These are phyloP conservation scores for Chaetomiaceae sp. DNA, from an alignment of 2,329 filamentous ascomycete genomes.

Conservation along the genomic window DNA sequence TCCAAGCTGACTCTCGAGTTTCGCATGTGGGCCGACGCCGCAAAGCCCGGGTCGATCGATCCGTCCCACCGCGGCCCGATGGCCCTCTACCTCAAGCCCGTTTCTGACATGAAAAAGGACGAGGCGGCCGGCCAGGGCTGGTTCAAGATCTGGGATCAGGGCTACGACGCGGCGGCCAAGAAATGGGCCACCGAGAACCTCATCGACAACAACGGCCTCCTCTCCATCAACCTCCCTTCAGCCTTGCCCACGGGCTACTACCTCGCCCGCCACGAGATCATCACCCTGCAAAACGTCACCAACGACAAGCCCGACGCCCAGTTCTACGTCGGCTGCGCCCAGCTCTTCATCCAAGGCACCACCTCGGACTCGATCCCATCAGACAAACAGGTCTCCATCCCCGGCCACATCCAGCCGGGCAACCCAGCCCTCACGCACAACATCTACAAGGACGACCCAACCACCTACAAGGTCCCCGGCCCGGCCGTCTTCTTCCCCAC, in stretches of 20 bases:
- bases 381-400: conserved; percentile 55
- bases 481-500: conserved; percentile 48
- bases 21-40: conserved; percentile 54
- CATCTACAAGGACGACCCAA: conserved; percentile 48
- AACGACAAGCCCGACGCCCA: conserved; percentile 54
- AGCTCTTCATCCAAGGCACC: conserved; percentile 54
- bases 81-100: conserved; percentile 68
- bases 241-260: conserved; percentile 63
- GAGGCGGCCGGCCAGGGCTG: conserved; percentile 60
- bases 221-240: conserved; percentile 57
- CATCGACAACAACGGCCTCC: conserved; percentile 57
- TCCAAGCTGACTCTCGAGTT: conserved; percentile 62
- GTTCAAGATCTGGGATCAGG: conserved; percentile 73
- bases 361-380: conserved; percentile 39
- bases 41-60: conserved; percentile 33
- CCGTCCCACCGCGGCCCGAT: conserved; percentile 44
- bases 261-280: conserved; percentile 64
- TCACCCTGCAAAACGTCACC: conserved; percentile 60
- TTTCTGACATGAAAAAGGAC: conserved; percentile 49
- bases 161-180: conserved; percentile 50
- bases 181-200: conserved; percentile 69
- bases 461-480: conserved; percentile 55
- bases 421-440: conserved; percentile 58
- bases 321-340: conserved; percentile 68
- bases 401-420: conserved; percentile 54